A percentile compares a stretch with the other conserved stretches of the same genome.
Conservation (phyloP, 2,329 filamentous ascomycete species). For the Xylariales sp. region DNA sequence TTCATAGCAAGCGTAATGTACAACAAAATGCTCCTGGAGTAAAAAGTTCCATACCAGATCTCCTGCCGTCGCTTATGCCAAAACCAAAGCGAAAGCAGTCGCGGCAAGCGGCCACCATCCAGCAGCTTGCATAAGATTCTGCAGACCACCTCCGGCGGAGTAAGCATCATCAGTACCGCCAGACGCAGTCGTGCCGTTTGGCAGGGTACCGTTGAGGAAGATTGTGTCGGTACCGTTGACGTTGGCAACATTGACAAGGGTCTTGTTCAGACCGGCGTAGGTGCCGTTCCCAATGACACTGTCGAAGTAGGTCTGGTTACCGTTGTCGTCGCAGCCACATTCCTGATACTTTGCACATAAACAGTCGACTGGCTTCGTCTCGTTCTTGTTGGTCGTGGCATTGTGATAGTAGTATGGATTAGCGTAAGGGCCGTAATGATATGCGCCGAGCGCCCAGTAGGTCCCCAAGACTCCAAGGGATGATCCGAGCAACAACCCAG, state of each 20-base stretch:
- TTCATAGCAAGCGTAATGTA: no score
- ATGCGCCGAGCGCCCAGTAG: slow-evolving; percentile 49
- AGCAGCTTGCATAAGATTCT: slow-evolving; percentile 29
- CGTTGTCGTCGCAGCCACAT: slow-evolving; percentile 61
- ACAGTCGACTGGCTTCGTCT: slow-evolving; percentile 57
- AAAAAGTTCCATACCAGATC: no score
- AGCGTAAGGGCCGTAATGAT: slow-evolving; percentile 51
- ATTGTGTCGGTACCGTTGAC: slow-evolving; percentile 62
- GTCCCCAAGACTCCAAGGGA: slow-evolving; percentile 53
- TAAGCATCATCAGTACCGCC: slow-evolving; percentile 38
- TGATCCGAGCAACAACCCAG: slow-evolving; percentile 44
- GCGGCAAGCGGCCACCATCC: slow-evolving; percentile 48
- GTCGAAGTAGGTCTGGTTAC: slow-evolving; percentile 56
- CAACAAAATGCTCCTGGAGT: no score
- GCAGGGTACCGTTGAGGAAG: slow-evolving; percentile 70
- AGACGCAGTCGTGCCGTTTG: slow-evolving; percentile 58
- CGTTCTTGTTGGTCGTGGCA: slow-evolving; percentile 44
- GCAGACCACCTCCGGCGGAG: slow-evolving; percentile 28
- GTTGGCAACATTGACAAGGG: slow-evolving; percentile 55
- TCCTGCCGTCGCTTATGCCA: no score
- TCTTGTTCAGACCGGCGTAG: slow-evolving; percentile 54
- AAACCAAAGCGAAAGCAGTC: slow-evolving; percentile 40
- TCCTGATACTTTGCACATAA: slow-evolving; percentile 48
- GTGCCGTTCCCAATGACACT: slow-evolving; percentile 62
- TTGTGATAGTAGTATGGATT: slow-evolving; percentile 46